These are phyloP conservation scores for Ustilago vetiveriae DNA, from an alignment of 1,284 basidiomycete genomes.

Conservation along the genomic window DNA sequence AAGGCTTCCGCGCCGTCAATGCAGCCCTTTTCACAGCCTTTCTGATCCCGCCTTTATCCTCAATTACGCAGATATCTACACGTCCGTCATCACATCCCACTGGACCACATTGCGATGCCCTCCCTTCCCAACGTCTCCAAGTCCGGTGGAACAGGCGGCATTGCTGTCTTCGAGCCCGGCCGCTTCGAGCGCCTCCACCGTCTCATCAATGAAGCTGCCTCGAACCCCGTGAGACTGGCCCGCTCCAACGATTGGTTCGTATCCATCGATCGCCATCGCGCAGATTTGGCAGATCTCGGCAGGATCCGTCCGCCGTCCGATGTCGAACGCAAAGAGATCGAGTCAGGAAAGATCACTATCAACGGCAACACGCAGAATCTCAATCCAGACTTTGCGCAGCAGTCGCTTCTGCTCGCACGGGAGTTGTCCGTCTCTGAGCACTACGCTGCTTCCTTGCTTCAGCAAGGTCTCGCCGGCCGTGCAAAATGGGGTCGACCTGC, in stretches of 20 bases:
- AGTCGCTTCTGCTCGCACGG: slow-evolving; percentile 58
- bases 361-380: slow-evolving; percentile 53
- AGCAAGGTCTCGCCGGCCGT: slow-evolving; percentile 57
- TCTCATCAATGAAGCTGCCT: slow-evolving; percentile 50
- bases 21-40: too few species aligned
- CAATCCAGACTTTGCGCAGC: slow-evolving; percentile 63
- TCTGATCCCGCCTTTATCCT: too few species aligned
- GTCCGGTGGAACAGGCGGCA: slow-evolving; percentile 19
- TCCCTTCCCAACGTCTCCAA: slow-evolving; percentile 25
- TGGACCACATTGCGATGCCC: slow-evolving; percentile 12
- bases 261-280: slow-evolving; percentile 55
- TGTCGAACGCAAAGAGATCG: slow-evolving; percentile 62
- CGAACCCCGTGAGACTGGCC: slow-evolving; percentile 44
- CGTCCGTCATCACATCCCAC: too few species aligned
- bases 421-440: slow-evolving; percentile 60
- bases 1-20: too few species aligned
- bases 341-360: slow-evolving; percentile 60
- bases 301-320: slow-evolving; percentile 50
- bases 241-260: slow-evolving; percentile 63
- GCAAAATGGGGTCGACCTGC: slow-evolving; percentile 60
- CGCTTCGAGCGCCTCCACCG: slow-evolving; percentile 61
- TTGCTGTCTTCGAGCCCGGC: slow-evolving; percentile 55
- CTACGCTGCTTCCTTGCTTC: slow-evolving; percentile 64
- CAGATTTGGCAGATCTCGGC: slow-evolving; percentile 59
- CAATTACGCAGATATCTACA: too few species aligned